phyloP scores from a whole-genome alignment of 2,329 filamentous ascomycete species.

The Cladorrhinum sp. region DNA sequence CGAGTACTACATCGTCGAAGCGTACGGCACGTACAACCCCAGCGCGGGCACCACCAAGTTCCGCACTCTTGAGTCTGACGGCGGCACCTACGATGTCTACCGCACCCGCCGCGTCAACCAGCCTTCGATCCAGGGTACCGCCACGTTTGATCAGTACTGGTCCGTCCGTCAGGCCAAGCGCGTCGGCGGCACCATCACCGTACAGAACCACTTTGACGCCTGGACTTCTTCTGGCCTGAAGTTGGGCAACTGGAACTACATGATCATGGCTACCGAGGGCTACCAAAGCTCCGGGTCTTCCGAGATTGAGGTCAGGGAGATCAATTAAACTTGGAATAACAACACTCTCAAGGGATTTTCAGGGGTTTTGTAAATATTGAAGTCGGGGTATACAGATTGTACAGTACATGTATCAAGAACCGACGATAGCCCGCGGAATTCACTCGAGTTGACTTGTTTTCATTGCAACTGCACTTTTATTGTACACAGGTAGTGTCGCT shows the following conservation, averaged over 20 bases:
- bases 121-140: slow-evolving; percentile 45
- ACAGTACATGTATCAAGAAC: too few relatives aligned
- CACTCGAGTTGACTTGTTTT: too few relatives aligned
- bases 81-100: slow-evolving; percentile 37
- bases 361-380: too few relatives aligned
- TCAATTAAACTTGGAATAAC: background rate
- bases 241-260: slow-evolving; percentile 49
- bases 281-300: slow-evolving; percentile 32
- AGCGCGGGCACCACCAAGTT: slow-evolving; percentile 32
- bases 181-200: slow-evolving; percentile 47
- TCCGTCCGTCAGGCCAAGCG: slow-evolving; percentile 47
- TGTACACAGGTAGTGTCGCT: too few relatives aligned
- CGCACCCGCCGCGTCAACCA: slow-evolving; percentile 36
- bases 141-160: slow-evolving; percentile 50
- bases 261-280: slow-evolving; percentile 51
- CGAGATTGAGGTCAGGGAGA: slow-evolving; percentile 4
- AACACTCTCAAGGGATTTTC: background rate
- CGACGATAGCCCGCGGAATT: too few relatives aligned
- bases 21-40: slow-evolving; percentile 42
- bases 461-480: too few relatives aligned
- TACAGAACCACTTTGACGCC: slow-evolving; percentile 50
- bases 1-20: slow-evolving; percentile 28
- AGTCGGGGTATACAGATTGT: too few relatives aligned
- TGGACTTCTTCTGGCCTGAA: slow-evolving; percentile 46
- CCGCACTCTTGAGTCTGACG: slow-evolving; percentile 33